These are phyloP conservation scores for Salvia miltiorrhiza DNA, from an alignment of 257 asterid species.

Conservation along the genomic window DNA sequence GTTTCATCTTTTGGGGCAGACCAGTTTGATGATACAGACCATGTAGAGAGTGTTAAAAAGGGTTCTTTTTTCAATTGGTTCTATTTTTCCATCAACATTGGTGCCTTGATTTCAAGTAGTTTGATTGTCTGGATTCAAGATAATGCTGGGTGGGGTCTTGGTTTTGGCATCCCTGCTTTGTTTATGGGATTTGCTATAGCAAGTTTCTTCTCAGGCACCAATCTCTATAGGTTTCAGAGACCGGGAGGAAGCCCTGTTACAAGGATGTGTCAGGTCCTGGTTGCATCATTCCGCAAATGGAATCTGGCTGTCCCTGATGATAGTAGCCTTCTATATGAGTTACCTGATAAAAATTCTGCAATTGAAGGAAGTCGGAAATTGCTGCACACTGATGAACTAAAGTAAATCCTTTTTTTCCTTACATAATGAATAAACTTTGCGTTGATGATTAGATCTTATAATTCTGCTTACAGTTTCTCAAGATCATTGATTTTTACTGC, in stretches of 20 bases:
- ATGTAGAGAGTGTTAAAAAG: conserved; percentile 79
- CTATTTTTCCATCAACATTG: conserved; percentile 85
- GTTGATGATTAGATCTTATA: background rate
- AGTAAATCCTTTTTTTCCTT: conserved; percentile 29
- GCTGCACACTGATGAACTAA: conserved; percentile 74
- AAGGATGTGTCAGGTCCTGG: conserved; percentile 88
- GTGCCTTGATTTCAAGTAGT: conserved; percentile 84
- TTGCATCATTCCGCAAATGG: conserved; percentile 79
- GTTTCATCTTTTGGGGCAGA: conserved; percentile 97
- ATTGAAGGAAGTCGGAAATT: conserved; percentile 92
- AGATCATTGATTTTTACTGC: background rate
- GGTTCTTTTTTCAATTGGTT: conserved; percentile 98
- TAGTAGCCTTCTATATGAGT: conserved; percentile 70
- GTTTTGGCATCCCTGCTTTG: conserved; percentile 86
- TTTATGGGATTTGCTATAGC: conserved; percentile 79
- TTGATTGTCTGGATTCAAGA: conserved; percentile 96
- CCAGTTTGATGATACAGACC: conserved; percentile 92
- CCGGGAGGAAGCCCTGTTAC: conserved; percentile 99
- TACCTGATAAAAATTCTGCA: conserved; percentile 72
- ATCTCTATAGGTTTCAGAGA: conserved; percentile 86
- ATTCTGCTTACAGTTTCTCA: background rate
- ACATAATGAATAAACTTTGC: background rate
- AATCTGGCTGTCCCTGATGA: conserved; percentile 52
- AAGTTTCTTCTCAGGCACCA: conserved; percentile 80
- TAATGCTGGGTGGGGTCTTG: conserved; percentile 95